Conservation (phyloP, 257 asterid genomes). For the Capsicum baccatum region DNA sequence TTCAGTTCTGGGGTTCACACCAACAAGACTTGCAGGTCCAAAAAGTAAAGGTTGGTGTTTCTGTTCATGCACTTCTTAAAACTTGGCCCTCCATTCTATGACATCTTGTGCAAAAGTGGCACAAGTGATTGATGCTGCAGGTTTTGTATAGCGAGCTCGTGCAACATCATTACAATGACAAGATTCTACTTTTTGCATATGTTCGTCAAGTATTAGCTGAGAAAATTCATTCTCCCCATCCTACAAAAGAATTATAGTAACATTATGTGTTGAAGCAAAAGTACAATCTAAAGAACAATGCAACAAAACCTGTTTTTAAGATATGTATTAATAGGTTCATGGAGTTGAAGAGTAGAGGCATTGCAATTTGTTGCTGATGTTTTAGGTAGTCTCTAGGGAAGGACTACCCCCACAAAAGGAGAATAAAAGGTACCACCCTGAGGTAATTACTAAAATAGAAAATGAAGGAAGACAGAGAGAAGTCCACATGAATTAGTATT, state of each 20-base stretch:
- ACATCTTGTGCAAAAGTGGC: constrained; percentile 99
- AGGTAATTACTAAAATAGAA: too few relatives aligned
- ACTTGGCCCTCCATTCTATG: constrained; percentile 79
- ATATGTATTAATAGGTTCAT: background rate
- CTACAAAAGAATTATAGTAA: constrained; percentile 40
- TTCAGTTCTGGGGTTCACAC: constrained; percentile 78
- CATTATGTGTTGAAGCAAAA: background rate
- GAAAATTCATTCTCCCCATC: constrained; percentile 70
- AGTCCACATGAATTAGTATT: background rate
- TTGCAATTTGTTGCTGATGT: too few relatives aligned
- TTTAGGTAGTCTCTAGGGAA: too few relatives aligned
- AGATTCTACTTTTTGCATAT: constrained; percentile 77
- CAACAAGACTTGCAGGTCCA: constrained; percentile 90
- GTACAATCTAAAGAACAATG: background rate
- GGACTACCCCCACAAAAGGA: too few relatives aligned
- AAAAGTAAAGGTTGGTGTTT: constrained; percentile 91
- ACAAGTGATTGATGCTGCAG: constrained; percentile 90
- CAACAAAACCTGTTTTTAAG: background rate
- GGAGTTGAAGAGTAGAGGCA: background rate
- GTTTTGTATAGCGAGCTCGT: constrained; percentile 63
- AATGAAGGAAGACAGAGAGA: background rate
- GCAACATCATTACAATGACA: constrained; percentile 90
- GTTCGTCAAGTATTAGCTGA: constrained; percentile 73
- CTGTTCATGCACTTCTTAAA: constrained; percentile 78
- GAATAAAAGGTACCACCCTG: too few relatives aligned